Conservation (phyloP, 139 green algal species). For the Chlamydomonas sp. region DNA sequence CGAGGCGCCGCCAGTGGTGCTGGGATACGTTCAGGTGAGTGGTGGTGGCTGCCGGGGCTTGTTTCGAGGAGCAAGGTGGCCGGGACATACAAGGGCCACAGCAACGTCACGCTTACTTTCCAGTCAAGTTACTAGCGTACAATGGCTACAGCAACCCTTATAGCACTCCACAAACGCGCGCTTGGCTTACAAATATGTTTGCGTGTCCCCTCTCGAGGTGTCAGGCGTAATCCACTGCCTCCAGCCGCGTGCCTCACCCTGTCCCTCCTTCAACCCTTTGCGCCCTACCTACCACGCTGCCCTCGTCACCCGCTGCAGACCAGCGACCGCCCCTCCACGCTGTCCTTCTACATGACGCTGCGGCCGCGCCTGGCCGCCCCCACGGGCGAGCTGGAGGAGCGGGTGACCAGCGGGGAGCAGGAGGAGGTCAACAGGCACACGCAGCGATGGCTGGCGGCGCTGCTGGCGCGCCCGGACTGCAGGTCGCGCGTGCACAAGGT, state of each 20-base stretch:
- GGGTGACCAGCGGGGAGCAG: conserved; percentile 49
- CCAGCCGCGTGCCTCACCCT: neutral
- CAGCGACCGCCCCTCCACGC: conserved; percentile 47
- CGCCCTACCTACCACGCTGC: neutral
- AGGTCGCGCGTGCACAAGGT: conserved; percentile 13
- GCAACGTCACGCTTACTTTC: too few species aligned
- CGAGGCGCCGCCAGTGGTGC: conserved; percentile 53
- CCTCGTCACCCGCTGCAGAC: neutral
- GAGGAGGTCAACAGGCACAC: conserved; percentile 63
- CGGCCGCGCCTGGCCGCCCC: conserved; percentile 54
- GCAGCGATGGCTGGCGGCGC: conserved; percentile 51
- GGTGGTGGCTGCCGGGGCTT: neutral
- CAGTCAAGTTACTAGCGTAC: too few species aligned
- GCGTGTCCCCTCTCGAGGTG: too few species aligned
- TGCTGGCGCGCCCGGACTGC: conserved; percentile 48
- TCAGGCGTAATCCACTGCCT: too few species aligned
- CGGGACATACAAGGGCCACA: too few species aligned
- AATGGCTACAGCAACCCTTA: too few species aligned
- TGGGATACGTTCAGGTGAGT: conserved; percentile 56
- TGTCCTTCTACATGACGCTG: conserved; percentile 57
- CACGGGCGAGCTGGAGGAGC: conserved; percentile 36
- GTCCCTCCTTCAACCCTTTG: neutral
- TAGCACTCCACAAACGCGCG: too few species aligned
- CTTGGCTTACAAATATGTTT: too few species aligned
- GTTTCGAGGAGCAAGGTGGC: too few species aligned